Conservation (phyloP, 2,329 filamentous ascomycete genomes). For the Pestalotiopsis sp. region DNA sequence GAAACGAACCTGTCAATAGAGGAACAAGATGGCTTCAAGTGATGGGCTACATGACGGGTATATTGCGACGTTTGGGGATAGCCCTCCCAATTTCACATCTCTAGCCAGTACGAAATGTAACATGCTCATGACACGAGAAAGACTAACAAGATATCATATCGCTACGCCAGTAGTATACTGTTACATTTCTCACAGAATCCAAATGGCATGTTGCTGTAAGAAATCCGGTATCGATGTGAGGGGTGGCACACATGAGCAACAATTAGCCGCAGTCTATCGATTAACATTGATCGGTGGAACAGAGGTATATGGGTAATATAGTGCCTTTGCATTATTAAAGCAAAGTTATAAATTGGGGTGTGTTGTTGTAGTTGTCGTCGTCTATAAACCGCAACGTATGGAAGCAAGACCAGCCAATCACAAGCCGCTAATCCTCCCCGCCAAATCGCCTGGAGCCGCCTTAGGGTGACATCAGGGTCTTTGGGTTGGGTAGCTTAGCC, state of each 20-base stretch:
- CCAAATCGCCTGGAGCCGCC: background rate
- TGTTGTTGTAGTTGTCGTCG: background rate
- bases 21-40: background rate
- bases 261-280: background rate
- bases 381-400: background rate
- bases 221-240: background rate
- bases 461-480: conserved; percentile 7
- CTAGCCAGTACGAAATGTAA: background rate
- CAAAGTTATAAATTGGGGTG: background rate
- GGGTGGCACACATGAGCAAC: background rate
- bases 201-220: background rate
- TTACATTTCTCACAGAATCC: background rate
- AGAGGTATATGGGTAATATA: background rate
- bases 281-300: too few species aligned
- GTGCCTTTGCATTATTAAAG: background rate
- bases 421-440: background rate
- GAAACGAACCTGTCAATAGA: background rate
- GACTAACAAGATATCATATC: background rate
- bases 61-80: background rate
- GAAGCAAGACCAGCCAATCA: background rate
- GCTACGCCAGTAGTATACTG: background rate
- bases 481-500: background rate
- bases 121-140: background rate
- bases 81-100: too few species aligned
- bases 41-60: background rate